phyloP scores from a whole-genome alignment of 1,284 basidiomycete species.

The Puccinia triticina region DNA sequence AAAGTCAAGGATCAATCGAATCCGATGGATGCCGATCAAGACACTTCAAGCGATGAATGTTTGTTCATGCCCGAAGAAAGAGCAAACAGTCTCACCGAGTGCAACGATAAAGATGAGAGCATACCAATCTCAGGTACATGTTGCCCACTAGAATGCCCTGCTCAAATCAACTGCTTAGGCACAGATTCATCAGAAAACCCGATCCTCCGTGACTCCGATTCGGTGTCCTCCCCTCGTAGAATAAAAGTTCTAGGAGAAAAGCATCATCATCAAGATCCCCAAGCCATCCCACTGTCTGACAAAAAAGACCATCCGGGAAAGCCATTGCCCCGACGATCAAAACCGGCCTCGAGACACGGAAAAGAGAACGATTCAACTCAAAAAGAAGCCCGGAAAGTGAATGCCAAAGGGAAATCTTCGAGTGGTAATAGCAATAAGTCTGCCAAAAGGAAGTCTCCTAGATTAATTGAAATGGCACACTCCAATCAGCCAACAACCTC shows the following conservation, averaged over 20 bases:
- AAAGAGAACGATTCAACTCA: background rate
- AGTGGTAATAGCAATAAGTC: background rate
- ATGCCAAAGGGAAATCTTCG: background rate
- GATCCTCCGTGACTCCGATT: background rate
- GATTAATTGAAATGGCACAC: constrained; percentile 24
- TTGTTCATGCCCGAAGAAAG: background rate
- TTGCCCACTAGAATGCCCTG: background rate
- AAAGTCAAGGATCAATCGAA: background rate
- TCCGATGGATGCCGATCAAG: background rate
- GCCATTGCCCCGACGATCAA: background rate
- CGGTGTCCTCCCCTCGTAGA: background rate
- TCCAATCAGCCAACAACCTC: background rate
- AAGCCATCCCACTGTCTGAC: background rate
- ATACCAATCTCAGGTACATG: background rate
- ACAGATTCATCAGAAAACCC: background rate
- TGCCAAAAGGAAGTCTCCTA: constrained; percentile 32
- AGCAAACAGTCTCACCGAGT: background rate
- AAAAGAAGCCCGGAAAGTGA: background rate
- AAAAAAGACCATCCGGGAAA: background rate
- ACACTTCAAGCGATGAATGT: background rate
- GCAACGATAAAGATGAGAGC: background rate
- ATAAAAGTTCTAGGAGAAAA: background rate
- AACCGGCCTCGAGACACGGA: background rate
- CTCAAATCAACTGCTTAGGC: background rate
- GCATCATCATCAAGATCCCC: background rate